Base-by-base conservation (phyloP, 768 basidiomycete species). In the Xerocomus brunneocitrinus region DNA sequence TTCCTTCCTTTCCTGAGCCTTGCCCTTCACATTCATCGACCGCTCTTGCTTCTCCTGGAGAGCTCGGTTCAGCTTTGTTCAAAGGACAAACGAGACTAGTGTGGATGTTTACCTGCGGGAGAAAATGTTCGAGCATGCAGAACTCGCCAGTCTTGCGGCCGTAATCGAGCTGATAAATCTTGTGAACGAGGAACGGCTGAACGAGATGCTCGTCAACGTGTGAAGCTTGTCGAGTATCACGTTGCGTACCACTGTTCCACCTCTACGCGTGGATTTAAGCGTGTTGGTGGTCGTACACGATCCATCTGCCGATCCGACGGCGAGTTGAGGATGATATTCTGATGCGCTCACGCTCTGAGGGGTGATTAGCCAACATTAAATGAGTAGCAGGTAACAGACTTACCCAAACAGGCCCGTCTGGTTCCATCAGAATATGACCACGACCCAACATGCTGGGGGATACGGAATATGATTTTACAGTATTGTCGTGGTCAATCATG, bases 131-230 rank as follows among this genome's bases (percentile, higher is more conserved):
- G n/a, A 94, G 71, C 85, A 98, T 91, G 24, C 95, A 77, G 65
- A 81, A 93, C 54, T 90, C 82, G 22, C 82, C 81, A 0, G 80
- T 81, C 7, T 77, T 80, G 38, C 87, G 83, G 60, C 83, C 92
- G 62, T 90, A 92, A 69, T 98, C 95, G 49, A 98, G 77, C 63
- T 90, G 89, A 62, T 83, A 97, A 16, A 95, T 76, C 67, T 82
- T 85, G 66, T 90, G 85, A 14, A 83, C 76, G 57, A 91, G 82
- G 62, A 89, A 86, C 0, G 89, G 86, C 87, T 91, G 46, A 8
- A 3, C 22, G 8, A 31, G 46, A 39, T 43, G 52, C 1, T 22
- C 14, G 35, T 50, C 50, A 58, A 24, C 6, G 4, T 13, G 31
- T 25, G 22, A n/a, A 36, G 28, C 8, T n/a, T 5, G 2, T 28